phyloP scores from a whole-genome alignment of 2,329 filamentous ascomycete genomes.

The Phialophora chinensis region DNA sequence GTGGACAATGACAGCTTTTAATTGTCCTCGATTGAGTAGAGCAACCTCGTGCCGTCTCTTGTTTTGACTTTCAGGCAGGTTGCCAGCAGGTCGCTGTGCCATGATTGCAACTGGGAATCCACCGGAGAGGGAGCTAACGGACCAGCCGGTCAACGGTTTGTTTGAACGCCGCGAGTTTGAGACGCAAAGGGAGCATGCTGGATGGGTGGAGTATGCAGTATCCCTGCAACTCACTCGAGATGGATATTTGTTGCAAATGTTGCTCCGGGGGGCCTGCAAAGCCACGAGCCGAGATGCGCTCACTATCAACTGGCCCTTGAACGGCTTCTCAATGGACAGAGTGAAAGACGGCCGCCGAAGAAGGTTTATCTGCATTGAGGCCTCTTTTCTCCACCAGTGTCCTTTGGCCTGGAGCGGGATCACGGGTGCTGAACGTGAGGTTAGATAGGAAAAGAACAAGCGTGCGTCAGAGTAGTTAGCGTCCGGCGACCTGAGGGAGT shows the following conservation, averaged over 20 bases:
- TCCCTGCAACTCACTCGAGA: constrained; percentile 16
- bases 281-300: constrained; percentile 11
- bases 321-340: neutral
- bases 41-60: neutral
- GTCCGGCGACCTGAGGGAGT: constrained; percentile 14
- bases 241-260: constrained; percentile 22
- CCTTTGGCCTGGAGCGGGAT: constrained; percentile 5
- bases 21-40: neutral
- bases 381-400: constrained; percentile 8
- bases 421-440: constrained; percentile 4
- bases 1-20: neutral
- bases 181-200: neutral
- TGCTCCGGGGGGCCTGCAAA: neutral
- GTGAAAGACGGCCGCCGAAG: neutral
- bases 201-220: constrained; percentile 13
- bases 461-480: constrained; percentile 14
- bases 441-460: constrained; percentile 6
- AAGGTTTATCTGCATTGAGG: constrained; percentile 11
- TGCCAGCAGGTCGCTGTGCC: neutral
- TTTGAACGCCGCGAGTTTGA: neutral
- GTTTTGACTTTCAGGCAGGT: neutral
- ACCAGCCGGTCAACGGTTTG: neutral
- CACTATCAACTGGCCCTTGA: neutral
- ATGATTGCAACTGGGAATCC: neutral
- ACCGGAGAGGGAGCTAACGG: neutral